phyloP scores from a whole-genome alignment of 495 filamentous ascomycete species.

The Lasiosphaeriaceae sp. region DNA sequence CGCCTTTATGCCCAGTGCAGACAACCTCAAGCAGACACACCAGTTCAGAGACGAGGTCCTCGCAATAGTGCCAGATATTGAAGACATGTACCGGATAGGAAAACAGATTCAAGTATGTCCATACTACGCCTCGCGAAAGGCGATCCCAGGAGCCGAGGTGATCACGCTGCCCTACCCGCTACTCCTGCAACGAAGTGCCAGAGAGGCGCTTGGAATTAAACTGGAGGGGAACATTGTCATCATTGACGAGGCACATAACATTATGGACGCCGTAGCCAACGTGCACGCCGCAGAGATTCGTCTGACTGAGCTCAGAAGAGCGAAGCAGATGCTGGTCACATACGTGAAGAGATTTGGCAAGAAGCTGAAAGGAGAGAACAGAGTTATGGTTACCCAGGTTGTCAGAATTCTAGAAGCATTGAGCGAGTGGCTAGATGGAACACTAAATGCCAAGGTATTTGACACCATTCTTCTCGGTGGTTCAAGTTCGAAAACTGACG shows the following conservation, averaged over 20 bases:
- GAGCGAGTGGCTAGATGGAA: conserved; percentile 57
- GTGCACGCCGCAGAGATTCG: conserved; percentile 80
- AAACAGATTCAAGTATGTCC: conserved; percentile 81
- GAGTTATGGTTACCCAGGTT: conserved; percentile 85
- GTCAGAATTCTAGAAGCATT: conserved; percentile 77
- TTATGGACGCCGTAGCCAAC: conserved; percentile 88
- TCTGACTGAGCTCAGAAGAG: conserved; percentile 64
- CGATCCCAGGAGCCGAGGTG: conserved; percentile 84
- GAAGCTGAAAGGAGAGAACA: conserved; percentile 80
- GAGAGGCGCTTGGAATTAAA: conserved; percentile 82
- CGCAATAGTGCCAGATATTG: conserved; percentile 86
- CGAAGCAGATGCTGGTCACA: conserved; percentile 67
- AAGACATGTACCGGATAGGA: conserved; percentile 78
- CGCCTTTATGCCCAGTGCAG: conserved; percentile 70
- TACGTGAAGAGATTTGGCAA: conserved; percentile 88
- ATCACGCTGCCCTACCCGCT: conserved; percentile 92
- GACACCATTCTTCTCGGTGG: background rate
- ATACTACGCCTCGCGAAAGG: conserved; percentile 86
- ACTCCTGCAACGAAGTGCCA: conserved; percentile 80
- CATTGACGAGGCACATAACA: conserved; percentile 95
- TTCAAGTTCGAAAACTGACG: background rate
- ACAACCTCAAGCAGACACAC: conserved; percentile 65
- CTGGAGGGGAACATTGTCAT: conserved; percentile 85
- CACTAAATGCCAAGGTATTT: conserved; percentile 37
- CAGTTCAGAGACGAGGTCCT: conserved; percentile 86